Base-by-base conservation (phyloP, 306 rosid species). In the Mimosa bimucronata region DNA sequence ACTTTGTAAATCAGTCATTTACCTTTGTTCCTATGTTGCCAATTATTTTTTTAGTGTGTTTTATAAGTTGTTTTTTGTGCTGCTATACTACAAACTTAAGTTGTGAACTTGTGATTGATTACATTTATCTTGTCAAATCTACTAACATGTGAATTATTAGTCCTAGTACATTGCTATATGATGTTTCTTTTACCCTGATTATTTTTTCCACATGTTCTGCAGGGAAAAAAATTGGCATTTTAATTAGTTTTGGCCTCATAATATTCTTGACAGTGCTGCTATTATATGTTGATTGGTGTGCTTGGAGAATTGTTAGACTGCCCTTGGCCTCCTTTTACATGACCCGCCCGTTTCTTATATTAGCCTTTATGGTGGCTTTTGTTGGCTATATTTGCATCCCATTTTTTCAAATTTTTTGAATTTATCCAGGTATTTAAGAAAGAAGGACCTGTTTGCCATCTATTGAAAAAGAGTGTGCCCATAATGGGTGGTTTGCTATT, bases 401-500 rank as follows among this genome's bases (percentile, higher is more conserved):
- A 9, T 77, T 94, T 67, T 89, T 92, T 61, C 84, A 84, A 80
- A 72, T 50, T 74, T n/a, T 61, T 94, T 79, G 89, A 89, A 88
- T 70, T 77, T 83, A 86, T 85, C 77, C 97, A 91, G 70, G 87
- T 91, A 46, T 67, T 89, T 66, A 85, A 90, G 81, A 84, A 82
- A 73, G 92, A 85, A 68, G 91, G 87, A 55, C 88, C 89, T 55
- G 67, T 79, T 38, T 80, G 90, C 79, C 92, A 87, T 71, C 79
- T 82, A 58, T 53, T 83, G 34, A 90, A 82, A 79, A 90, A 69
- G 84, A 77, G 86, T 69, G 91, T 93, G 45, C 98, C 97, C 44
- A 90, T 97, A 57, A 76, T 94, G 95, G 98, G 98, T 81, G 98
- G 97, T 87, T 83, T 94, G 83, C 80, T 94, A 75, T 92, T 94